These are phyloP conservation scores for Eucalyptus victrix DNA, from an alignment of 345 rosid species.

Conservation along the genomic window DNA sequence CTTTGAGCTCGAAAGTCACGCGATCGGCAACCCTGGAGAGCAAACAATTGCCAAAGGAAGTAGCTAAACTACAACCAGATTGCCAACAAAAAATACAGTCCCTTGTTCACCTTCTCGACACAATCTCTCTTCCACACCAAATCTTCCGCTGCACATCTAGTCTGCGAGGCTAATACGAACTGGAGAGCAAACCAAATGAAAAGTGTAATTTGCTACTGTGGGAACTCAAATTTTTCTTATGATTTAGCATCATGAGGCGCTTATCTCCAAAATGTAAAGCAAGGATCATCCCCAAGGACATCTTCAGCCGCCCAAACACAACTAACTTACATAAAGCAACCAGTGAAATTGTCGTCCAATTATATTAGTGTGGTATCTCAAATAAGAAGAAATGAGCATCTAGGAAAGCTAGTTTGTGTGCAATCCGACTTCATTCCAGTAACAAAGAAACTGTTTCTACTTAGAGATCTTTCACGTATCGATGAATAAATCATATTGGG, in stretches of 20 bases:
- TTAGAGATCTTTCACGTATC: too few relatives aligned
- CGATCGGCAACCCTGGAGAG: not conserved
- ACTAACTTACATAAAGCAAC: not conserved
- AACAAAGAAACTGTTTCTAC: too few relatives aligned
- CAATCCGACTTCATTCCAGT: too few relatives aligned
- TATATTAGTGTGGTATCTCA: not conserved
- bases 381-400: too few relatives aligned
- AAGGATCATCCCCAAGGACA: not conserved
- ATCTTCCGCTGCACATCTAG: not conserved
- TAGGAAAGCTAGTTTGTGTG: too few relatives aligned
- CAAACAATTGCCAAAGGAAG: not conserved
- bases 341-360: not conserved
- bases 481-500: too few relatives aligned
- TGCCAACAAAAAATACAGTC: not conserved
- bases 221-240: not conserved
- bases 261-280: not conserved
- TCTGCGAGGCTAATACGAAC: not conserved
- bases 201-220: rapidly evolving
- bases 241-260: not conserved
- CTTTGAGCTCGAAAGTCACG: not conserved
- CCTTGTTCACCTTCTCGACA: not conserved
- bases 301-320: not conserved
- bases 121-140: not conserved
- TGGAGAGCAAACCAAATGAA: not conserved
- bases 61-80: too few relatives aligned